Base-by-base conservation (phyloP, 2,329 filamentous ascomycete genomes). In the Thyridium curvatum region DNA sequence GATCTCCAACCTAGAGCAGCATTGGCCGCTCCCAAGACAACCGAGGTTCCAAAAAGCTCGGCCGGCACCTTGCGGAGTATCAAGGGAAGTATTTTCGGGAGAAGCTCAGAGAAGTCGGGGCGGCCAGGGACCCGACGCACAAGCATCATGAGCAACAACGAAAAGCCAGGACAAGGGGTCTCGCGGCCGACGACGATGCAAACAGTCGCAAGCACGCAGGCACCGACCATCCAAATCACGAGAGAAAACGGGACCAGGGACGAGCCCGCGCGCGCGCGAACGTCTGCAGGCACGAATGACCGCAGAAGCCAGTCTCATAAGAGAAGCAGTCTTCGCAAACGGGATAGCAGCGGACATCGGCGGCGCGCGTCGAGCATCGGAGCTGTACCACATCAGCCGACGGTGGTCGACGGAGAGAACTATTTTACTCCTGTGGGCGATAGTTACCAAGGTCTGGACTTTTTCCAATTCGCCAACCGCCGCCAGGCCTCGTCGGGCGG, bases 221-320 rank as follows among this genome's bases (percentile, higher is more conserved):
- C 82, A 26, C 87, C 88, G 2, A 72, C 79, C 2, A 90, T 94
- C 44, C 85, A 93, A 41, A 74, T 94, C 18, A 93, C 82, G 0
- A 76, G 78, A 41, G 84, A 87, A 40, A 73, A 62, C 50, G 74
- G 63, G 40, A 64, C 59, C 48, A 53, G 46, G 39, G 58, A 50
- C 50, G 69, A 68, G 17, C 46, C 50, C 17, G 52, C 55, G 10
- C 54, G 51, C 13, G 53, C 62, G 34, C 50, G 53, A 36, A 60
- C 58, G 36, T 59, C 66, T 4, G 49, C 58, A 28, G 55, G 52
- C n/a, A 58, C 58, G 34, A 56, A 39, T 49, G 43, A 56, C 15
- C 59, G 62, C 34, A 62, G 68, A 42, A 74, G 69, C 47, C 66
- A 68, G 34, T 70, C 71, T 4, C 54, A 58, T 10, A 67, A 66